phyloP scores from a whole-genome alignment of 1,284 basidiomycete genomes.

The Taiwanofungus camphoratus region DNA sequence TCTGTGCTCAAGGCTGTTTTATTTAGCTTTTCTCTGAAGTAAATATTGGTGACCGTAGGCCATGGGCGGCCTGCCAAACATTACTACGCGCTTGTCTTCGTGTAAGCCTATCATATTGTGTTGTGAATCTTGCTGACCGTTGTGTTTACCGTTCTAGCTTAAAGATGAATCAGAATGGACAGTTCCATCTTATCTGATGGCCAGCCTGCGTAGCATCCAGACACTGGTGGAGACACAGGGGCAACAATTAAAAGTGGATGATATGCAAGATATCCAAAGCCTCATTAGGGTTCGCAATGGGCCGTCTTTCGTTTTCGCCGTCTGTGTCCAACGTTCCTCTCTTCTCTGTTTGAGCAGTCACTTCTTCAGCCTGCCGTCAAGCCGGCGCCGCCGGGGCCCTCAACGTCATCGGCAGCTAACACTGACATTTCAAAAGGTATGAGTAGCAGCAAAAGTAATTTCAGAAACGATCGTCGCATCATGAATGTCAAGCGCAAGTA shows the following conservation, averaged over 20 bases:
- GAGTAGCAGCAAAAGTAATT: constrained; percentile 6
- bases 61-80: constrained; percentile 34
- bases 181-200: constrained; percentile 37
- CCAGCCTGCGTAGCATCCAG: constrained; percentile 36
- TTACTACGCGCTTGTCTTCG: constrained; percentile 36
- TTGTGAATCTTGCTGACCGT: too few species aligned
- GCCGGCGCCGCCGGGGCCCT: constrained; percentile 12
- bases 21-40: constrained; percentile 17
- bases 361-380: constrained; percentile 26
- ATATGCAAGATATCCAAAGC: constrained; percentile 37
- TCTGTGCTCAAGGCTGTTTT: constrained; percentile 22
- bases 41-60: constrained; percentile 25
- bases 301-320: constrained; percentile 38
- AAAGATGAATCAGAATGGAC: constrained; percentile 39
- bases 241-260: constrained; percentile 16
- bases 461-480: constrained; percentile 18
- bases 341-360: constrained; percentile 49
- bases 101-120: constrained; percentile 40
- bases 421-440: constrained; percentile 16
- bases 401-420: constrained; percentile 22
- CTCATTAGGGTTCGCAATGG: constrained; percentile 65
- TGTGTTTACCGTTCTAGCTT: constrained; percentile 34
- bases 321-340: constrained; percentile 40
- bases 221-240: constrained; percentile 27
- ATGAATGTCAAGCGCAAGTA: constrained; percentile 25